Evolutionary conservation across 805 yeast species (phyloP).

Genomic region (Spathaspora hagerdaliae): DNA sequence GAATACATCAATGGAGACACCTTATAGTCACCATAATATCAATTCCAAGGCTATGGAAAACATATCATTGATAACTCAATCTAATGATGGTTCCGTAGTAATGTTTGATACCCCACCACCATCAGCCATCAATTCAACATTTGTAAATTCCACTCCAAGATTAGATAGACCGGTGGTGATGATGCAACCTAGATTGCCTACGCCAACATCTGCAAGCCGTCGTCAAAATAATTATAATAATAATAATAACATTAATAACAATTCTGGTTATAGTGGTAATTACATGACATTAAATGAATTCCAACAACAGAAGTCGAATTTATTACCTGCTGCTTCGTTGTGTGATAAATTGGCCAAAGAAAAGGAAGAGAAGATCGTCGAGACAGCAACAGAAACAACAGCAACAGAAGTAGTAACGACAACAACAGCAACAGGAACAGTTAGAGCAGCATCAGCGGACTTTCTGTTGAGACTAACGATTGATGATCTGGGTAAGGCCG

Average conservation of each 20-base stretch:
- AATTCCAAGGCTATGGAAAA: slow-evolving; percentile 33
- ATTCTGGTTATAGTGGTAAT: neutral
- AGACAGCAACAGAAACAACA: neutral
- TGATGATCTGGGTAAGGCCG: slow-evolving; percentile 41
- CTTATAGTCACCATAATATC: slow-evolving; percentile 11
- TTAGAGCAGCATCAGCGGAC: slow-evolving; percentile 9
- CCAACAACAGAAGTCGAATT: neutral
- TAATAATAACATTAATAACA: too few species aligned
- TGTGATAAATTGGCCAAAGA: neutral
- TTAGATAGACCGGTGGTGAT: neutral
- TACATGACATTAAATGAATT: neutral
- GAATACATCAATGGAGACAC: neutral
- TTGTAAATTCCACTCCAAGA: neutral
- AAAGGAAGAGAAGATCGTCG: neutral
- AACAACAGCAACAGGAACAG: neutral
- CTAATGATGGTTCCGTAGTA: slow-evolving; percentile 6
- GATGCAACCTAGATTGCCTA: neutral
- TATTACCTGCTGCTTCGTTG: slow-evolving; percentile 9
- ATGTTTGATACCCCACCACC: slow-evolving; percentile 17
- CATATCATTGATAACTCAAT: slow-evolving; percentile 26
- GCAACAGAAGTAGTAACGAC: neutral
- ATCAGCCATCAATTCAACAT: neutral
- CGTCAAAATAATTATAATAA: neutral
- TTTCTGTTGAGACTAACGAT: slow-evolving; percentile 34
- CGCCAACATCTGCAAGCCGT: neutral